These are phyloP conservation scores for Juglanconis sp. DNA, from an alignment of 2,329 filamentous ascomycete genomes.

Conservation along the genomic window DNA sequence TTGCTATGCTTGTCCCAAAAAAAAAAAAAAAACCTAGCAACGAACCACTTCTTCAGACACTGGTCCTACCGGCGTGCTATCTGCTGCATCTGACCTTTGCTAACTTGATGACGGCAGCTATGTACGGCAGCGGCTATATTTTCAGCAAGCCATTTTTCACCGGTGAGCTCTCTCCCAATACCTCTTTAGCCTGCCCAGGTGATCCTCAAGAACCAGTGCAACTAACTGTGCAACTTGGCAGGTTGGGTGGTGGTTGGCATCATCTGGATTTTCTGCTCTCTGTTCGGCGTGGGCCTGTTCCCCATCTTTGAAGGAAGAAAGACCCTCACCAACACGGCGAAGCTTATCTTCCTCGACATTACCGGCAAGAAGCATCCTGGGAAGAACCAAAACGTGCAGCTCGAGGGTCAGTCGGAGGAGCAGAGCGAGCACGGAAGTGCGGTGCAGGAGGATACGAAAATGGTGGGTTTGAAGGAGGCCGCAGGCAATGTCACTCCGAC, in stretches of 20 bases:
- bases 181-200: background rate
- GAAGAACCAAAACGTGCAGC: conserved; percentile 20
- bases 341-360: conserved; percentile 60
- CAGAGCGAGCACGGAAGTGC: background rate
- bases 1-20: too few species aligned
- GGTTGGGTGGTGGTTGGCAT: conserved; percentile 77
- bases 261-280: conserved; percentile 73
- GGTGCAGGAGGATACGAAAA: background rate
- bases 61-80: background rate
- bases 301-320: conserved; percentile 75
- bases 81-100: background rate
- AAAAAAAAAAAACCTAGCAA: too few species aligned
- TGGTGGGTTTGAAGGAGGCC: background rate
- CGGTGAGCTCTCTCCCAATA: background rate
- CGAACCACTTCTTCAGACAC: too few species aligned
- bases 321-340: conserved; percentile 61
- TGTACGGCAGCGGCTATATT: conserved; percentile 80
- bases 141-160: conserved; percentile 82
- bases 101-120: conserved; percentile 34
- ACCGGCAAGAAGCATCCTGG: conserved; percentile 37
- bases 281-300: conserved; percentile 73
- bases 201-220: background rate
- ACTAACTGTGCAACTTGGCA: background rate
- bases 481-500: conserved; percentile 20
- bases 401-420: conserved; percentile 7